Base-by-base conservation (phyloP, 352 stramenopile genomes). In the Phytophthora pistaciae region DNA sequence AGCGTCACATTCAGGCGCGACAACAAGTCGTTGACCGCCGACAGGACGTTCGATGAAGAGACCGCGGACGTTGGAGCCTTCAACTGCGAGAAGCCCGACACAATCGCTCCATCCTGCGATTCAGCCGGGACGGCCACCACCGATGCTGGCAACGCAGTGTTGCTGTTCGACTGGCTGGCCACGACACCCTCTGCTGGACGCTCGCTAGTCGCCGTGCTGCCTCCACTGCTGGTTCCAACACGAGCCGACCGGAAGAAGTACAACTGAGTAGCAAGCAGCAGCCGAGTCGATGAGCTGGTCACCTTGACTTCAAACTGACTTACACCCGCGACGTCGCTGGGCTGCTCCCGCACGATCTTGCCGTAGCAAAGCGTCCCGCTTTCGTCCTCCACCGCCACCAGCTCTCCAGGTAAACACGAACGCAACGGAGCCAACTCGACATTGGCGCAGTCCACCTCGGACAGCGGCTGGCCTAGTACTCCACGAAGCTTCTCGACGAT, bases 11-110 rank as follows among this genome's bases (percentile, higher is more conserved):
- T 94, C 44, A 95, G 63, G 5, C 85, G 82, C 0, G 79, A 81
- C 18, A 94, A 70, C 31, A 95, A 54, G 54, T 94, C 86, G 57
- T 96, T 95, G 23, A 95, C 87, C 3, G 85, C 87, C n/a, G 85
- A 83, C 46, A 95, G 72, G 20, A 95, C 75, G 29, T 83, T 92
- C 10, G 76, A 55, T 13, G 77, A 65, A 3, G 86, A 64, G 23
- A 90, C 68, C 21, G 57, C 27, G 3, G 50, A 44, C 8, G 42
- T n/a, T 1, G 54, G 21, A 13, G 21, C 25, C 25, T 65, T 64
- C 11, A 48, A 25, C 50, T 31, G 52, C n/a, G 53, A 50, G 27
- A 65, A 56, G 1, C 42, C 64, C 31, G 68, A 66, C 29, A 50
- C 53, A 21, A 68, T 61, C 11, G 69, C 64, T 56, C 44, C 66